A percentile compares a stretch with the other conserved stretches of the same genome.
Evolutionary conservation across 2,329 filamentous ascomycete species (phyloP).

Genomic region (Fusarium heterosporum): DNA sequence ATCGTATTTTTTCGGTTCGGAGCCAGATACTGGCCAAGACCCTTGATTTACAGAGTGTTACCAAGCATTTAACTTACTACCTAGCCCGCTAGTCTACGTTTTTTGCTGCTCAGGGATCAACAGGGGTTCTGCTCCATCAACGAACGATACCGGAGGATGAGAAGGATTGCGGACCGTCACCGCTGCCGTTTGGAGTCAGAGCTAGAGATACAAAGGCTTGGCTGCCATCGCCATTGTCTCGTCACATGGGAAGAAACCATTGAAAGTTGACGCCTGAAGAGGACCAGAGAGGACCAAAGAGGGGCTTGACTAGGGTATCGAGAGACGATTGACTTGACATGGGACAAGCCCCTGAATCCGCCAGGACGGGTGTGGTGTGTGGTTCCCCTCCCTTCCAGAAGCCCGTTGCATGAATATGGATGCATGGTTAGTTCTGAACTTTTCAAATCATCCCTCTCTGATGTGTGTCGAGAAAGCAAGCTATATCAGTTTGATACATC

Average conservation of each 20-base stretch:
- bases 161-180: not conserved
- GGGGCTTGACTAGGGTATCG: conserved; percentile 6
- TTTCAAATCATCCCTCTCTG: not conserved
- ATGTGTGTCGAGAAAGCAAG: conserved; percentile 16
- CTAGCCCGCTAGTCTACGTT: conserved; percentile 16
- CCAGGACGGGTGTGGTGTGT: conserved; percentile 41
- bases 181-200: not conserved
- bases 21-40: conserved; percentile 19
- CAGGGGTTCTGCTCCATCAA: conserved; percentile 28
- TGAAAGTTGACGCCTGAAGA: conserved; percentile 34
- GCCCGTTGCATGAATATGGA: conserved; percentile 33
- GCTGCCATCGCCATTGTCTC: conserved; percentile 2
- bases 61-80: conserved; percentile 28
- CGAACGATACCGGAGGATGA: not conserved
- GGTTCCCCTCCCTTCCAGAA: conserved; percentile 42
- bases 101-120: conserved; percentile 32
- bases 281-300: conserved; percentile 4
- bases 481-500: conserved; percentile 9
- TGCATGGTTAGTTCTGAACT: conserved; percentile 11
- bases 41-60: conserved; percentile 25
- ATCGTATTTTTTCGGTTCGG: not conserved
- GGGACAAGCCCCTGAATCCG: conserved; percentile 43
- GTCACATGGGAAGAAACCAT: conserved; percentile 23
- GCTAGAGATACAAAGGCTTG: not conserved
- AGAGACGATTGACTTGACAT: conserved; percentile 29